Evolutionary conservation across 1,284 basidiomycete genomes (phyloP), one percentile per base, ranked within the genome.

Genomic region (Trametes hirsuta): DNA sequence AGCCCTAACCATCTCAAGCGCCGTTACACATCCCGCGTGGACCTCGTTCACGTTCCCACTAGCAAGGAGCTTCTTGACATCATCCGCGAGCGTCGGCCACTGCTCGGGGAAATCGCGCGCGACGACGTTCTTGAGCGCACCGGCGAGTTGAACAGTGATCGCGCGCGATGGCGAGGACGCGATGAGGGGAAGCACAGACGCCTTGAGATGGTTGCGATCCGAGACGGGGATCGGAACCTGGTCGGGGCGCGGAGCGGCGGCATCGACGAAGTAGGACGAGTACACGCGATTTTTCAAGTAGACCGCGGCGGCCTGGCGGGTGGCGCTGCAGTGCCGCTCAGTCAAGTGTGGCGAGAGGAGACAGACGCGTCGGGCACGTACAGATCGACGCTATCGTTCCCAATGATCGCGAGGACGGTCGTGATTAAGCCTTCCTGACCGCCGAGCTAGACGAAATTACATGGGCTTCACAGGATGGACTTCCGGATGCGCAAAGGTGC

Each of bases 261-360:
- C 62, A 55, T 85, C 84, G 64, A 85, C 68, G 58, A 79, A 73
- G 70, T 91, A 93, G 15, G 81, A 81, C 2, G 79, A 79, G 62
- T 84, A 82, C 53, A 93, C 86, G 69, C 92, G 88, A 74, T 95
- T 95, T 77, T 95, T 95, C 68, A 95, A 80, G 81, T 88, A 95
- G 22, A 95, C 90, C 12, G 88, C 82, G 62, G 88, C 87, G 0
- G 93, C 87, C 69, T 93, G 91, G 49, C 90, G 89, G 52, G 86
- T 90, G 24, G 89, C 81, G 57, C 90, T 93, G 70, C 25, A 21
- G 53, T 61, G 48, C 52, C 37, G 25, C 36, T 61, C 45, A 58
- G 58, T 49, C 18, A 57, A 39, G 55, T 42, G 47, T 53, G 55
- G 57, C 44, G 55, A 37, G 34, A 34, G 37, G 30, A 25, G 30